Base-by-base conservation (phyloP, 495 filamentous ascomycete genomes). In the Aspergillus leporis region DNA sequence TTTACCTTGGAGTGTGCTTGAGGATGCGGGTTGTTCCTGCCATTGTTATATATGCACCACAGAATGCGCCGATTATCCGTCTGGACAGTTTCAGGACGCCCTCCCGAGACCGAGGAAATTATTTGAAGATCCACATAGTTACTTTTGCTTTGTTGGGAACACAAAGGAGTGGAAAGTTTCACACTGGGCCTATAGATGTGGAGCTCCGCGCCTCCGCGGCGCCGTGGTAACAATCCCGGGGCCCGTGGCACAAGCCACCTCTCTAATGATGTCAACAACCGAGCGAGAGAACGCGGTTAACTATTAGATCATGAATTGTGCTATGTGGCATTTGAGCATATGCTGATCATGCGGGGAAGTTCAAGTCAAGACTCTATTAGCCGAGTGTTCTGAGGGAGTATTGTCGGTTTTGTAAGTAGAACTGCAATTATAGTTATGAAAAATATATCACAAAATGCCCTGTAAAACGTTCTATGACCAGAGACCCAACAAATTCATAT, bases 151-250 rank as follows among this genome's bases (percentile, higher is more conserved):
- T 48, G 14, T 46, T 46, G 22, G 10, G n/a, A 23, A 48, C 18
- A 8, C 4, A 5, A 48, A 3, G 9, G 19, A n/a, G 19, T 9
- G 45, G 25, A 28, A 48, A 22, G 45, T 22, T 18, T 18, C 43
- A 46, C 43, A 19, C 1, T 19, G 13, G n/a, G 18, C 43, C 16
- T 13, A 3, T 18, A 3, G 34, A 36, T 52, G 14, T 28, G 30
- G 34, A 52, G 30, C 50, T 52, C 50, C 50, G 28, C 50, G 50
- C 30, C 50, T 31, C 50, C 50, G 50, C 34, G 50, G 50, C 9
- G 34, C 22, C 34, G 16, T 7, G 5, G 21, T 21, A 22, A n/a
- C 8, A 18, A 25, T 14, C 32, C 51, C 51, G 31, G 13, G 51
- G 51, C 31, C 51, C 51, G 38, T 38, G 50, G 50, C 30, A 52